phyloP scores from a whole-genome alignment of 1,284 basidiomycete species.

The Irpex sp. region DNA sequence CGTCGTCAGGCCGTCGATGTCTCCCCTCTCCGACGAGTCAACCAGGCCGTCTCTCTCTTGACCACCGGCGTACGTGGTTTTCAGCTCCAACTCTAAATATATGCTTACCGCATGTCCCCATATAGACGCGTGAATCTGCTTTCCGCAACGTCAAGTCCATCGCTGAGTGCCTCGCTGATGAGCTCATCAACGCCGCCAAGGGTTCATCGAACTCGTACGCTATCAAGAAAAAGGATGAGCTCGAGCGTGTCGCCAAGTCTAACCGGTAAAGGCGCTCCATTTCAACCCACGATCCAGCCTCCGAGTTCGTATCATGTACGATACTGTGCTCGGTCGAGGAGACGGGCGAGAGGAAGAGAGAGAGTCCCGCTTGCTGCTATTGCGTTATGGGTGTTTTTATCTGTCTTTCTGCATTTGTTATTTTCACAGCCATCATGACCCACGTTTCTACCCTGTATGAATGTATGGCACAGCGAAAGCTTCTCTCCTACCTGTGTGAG shows the following conservation, averaged over 20 bases:
- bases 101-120: constrained; percentile 6
- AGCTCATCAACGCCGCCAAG: constrained; percentile 99
- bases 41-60: constrained; percentile 94
- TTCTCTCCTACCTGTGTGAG: not conserved
- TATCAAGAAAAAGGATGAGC: constrained; percentile 98
- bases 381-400: not conserved
- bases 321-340: not conserved
- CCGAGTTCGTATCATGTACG: not conserved
- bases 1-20: constrained; percentile 99
- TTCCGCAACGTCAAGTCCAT: constrained; percentile 99
- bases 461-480: not conserved
- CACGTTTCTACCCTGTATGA: not conserved
- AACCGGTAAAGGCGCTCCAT: constrained; percentile 75
- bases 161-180: constrained; percentile 98
- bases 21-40: constrained; percentile 96
- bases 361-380: not conserved
- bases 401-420: not conserved
- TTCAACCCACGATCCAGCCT: not conserved
- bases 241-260: constrained; percentile 99
- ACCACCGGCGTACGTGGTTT: constrained; percentile 82
- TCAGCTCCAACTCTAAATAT: not conserved
- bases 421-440: not conserved
- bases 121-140: constrained; percentile 94
- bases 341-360: not conserved
- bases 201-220: constrained; percentile 99